These are phyloP conservation scores for Aspergillus homomorphus DNA, from an alignment of 495 filamentous ascomycete genomes.

Conservation along the genomic window DNA sequence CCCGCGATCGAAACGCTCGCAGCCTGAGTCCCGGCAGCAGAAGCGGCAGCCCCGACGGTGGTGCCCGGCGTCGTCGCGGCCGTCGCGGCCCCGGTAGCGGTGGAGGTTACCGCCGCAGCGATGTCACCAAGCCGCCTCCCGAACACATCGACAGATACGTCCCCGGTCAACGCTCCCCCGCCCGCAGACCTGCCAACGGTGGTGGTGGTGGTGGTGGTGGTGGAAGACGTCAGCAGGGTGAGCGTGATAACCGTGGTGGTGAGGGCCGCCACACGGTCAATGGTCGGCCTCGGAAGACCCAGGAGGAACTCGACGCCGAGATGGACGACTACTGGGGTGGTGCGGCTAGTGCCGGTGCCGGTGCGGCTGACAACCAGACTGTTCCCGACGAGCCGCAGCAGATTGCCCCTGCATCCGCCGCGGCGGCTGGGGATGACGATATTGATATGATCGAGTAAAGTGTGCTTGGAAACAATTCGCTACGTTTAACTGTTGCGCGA, in stretches of 20 bases:
- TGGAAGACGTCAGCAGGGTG: conserved; percentile 49
- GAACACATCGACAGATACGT: conserved; percentile 83
- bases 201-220: conserved; percentile 5
- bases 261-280: conserved; percentile 43
- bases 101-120: conserved; percentile 47
- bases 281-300: conserved; percentile 76
- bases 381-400: conserved; percentile 20
- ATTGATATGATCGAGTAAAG: conserved; percentile 53
- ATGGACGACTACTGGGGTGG: conserved; percentile 92
- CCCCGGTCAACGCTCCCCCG: conserved; percentile 52
- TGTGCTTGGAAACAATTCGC: background rate
- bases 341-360: conserved; percentile 34
- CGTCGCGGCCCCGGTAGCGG: conserved; percentile 40
- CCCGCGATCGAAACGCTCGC: conserved; percentile 33
- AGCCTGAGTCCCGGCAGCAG: conserved; percentile 41
- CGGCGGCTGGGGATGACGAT: conserved; percentile 52
- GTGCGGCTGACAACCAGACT: conserved; percentile 24
- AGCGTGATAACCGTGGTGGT: conserved; percentile 29
- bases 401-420: conserved; percentile 24
- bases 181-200: conserved; percentile 36
- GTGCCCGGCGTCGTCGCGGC: conserved; percentile 36
- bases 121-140: conserved; percentile 65
- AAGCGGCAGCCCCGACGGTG: conserved; percentile 26
- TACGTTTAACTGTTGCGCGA: no score
- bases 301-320: conserved; percentile 88